These are phyloP conservation scores for Fraxinus ornus DNA, from an alignment of 305 asterid species.

Conservation along the genomic window DNA sequence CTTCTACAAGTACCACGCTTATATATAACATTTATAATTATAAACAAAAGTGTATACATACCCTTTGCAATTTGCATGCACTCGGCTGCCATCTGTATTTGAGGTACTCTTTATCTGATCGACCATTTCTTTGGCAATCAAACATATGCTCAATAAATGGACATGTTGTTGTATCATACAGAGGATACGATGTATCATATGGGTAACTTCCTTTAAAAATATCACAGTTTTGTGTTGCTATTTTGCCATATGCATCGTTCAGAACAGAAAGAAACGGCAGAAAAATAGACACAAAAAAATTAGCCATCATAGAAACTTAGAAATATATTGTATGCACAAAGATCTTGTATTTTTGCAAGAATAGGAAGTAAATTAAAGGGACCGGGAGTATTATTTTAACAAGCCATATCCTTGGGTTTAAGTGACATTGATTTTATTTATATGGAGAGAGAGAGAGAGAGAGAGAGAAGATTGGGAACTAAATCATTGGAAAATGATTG, in stretches of 20 bases:
- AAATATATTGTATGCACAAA: no score
- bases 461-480: no score
- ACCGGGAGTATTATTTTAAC: no score
- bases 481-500: background rate
- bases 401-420: no score
- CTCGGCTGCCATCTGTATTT: conserved; percentile 40
- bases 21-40: background rate
- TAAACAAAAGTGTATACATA: background rate
- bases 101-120: conserved; percentile 36
- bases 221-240: conserved; percentile 27
- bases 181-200: conserved; percentile 40
- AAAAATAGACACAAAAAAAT: background rate
- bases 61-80: conserved; percentile 40
- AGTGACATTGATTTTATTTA: no score
- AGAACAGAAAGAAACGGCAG: background rate
- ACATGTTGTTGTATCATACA: conserved; percentile 32
- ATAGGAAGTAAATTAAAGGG: no score
- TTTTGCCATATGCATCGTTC: conserved; percentile 13
- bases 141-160: conserved; percentile 34
- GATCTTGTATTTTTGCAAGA: no score
- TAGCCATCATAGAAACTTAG: conserved; percentile 7
- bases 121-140: conserved; percentile 34
- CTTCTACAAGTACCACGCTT: no score
- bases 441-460: no score
- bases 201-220: conserved; percentile 39